Evolutionary conservation across 345 rosid genomes (phyloP), one percentile per base, ranked within the genome.

Genomic region (Rhizophora mangle): DNA sequence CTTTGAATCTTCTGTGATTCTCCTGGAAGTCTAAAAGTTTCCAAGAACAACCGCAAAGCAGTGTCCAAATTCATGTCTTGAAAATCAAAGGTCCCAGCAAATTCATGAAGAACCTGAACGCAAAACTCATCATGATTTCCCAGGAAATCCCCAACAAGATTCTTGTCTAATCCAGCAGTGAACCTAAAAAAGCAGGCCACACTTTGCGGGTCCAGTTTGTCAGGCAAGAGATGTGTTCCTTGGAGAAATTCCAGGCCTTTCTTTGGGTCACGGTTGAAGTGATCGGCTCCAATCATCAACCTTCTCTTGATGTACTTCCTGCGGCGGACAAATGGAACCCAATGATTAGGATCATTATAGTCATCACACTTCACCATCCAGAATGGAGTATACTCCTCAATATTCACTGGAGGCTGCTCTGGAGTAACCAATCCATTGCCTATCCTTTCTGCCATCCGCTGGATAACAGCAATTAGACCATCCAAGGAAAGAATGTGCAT

Each of bases 271-370:
- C 99, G 94, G 79, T 95, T 95, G 70, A 95, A 95, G 79, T 95
- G 99, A 86, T 95, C 98, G 71, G 98, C 99, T 71, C 99, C 99
- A 76, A 95, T 90, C 98, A 92, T 95, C 74, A 95, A 83, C 78
- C 97, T 87, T 82, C 98, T 92, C 84, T 95, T 95, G 65, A 92
- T 92, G 75, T 89, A 90, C 82, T 92, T 95, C 77, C 91, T 90
- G 77, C 91, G 81, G 5, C 96, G 91, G 69, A 87, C 96, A 81
- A 95, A 92, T 58, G 92, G 87, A 71, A 95, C 97, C 99, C 99
- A 95, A 63, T 87, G 87, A 76, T 71, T 73, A 46, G 99, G 89
- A 81, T 90, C 98, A 78, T 72, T 67, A 64, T 92, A 95, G 74
- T 87, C 81, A 43, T 90, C 93, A 74, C 99, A 92, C 76, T 89